Evolutionary conservation across 176 grass and related monocot genomes (phyloP).

Genomic region (Thalia dealbata): DNA sequence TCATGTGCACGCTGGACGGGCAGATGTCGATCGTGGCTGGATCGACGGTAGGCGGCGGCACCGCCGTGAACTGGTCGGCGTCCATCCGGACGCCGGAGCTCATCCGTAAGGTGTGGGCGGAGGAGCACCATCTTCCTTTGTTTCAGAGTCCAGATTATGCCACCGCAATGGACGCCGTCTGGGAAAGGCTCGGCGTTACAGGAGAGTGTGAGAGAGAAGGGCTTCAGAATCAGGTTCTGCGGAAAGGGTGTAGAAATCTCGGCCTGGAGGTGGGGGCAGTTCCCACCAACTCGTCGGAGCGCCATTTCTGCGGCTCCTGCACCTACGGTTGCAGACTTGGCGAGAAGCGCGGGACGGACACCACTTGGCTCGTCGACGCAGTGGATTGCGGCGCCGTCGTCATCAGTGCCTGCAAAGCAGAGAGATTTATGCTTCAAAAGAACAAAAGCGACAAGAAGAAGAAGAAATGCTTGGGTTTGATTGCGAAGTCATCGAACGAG

Average conservation of each 20-base stretch:
- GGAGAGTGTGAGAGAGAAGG: conserved; percentile 44
- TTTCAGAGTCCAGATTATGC: conserved; percentile 47
- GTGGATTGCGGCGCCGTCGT: conserved; percentile 56
- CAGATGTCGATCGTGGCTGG: conserved; percentile 50
- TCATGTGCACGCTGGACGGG: conserved; percentile 37
- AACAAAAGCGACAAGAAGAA: neutral
- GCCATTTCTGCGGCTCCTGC: conserved; percentile 74
- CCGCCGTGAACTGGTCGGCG: conserved; percentile 83
- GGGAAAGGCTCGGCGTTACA: conserved; percentile 48
- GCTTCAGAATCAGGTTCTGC: conserved; percentile 83
- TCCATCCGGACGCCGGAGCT: conserved; percentile 59
- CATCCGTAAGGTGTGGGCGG: conserved; percentile 52
- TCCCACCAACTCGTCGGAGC: conserved; percentile 54
- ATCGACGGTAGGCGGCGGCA: conserved; percentile 71
- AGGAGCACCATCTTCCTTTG: conserved; percentile 30
- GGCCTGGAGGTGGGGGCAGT: conserved; percentile 44
- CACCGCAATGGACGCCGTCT: conserved; percentile 67
- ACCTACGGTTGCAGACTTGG: conserved; percentile 58
- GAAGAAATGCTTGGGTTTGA: conserved; percentile 53
- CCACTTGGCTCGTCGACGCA: conserved; percentile 78
- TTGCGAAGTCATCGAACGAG: conserved; percentile 34
- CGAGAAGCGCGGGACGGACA: conserved; percentile 76
- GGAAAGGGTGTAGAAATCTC: conserved; percentile 62
- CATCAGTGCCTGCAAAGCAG: conserved; percentile 64
- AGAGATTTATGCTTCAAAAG: conserved; percentile 48